phyloP scores from a whole-genome alignment of 2,329 filamentous ascomycete species.

The Dactylella cylindrospora region DNA sequence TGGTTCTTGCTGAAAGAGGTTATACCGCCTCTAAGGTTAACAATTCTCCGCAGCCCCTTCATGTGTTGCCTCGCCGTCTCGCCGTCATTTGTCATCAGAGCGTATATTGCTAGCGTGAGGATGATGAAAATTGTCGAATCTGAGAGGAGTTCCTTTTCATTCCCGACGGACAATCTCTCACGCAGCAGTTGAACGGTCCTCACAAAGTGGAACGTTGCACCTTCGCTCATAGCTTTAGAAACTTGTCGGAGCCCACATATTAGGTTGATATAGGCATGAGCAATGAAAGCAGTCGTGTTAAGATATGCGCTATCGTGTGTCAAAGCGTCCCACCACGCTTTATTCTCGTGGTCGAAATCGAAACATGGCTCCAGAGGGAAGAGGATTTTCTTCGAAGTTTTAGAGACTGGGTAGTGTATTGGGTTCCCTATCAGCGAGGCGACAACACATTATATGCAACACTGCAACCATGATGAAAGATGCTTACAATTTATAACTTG shows the following conservation, averaged over 20 bases:
- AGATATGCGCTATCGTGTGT: conserved; percentile 51
- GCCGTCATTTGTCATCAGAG: conserved; percentile 49
- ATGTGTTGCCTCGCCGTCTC: conserved; percentile 51
- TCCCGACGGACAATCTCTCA: conserved; percentile 48
- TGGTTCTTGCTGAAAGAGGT: conserved; percentile 49
- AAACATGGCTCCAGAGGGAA: conserved; percentile 51
- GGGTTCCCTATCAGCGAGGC: conserved; percentile 2
- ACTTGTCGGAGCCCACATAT: conserved; percentile 38
- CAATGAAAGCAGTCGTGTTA: conserved; percentile 52
- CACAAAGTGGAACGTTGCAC: conserved; percentile 48
- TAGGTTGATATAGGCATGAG: conserved; percentile 50
- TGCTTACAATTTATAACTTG: conserved; percentile 50
- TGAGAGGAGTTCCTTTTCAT: conserved; percentile 48
- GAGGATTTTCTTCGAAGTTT: conserved; percentile 50
- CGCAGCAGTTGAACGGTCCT: conserved; percentile 50
- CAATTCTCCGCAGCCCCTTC: conserved; percentile 52
- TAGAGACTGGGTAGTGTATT: conserved; percentile 48
- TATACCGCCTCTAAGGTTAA: conserved; percentile 52
- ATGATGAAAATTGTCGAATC: conserved; percentile 51
- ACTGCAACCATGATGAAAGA: not conserved
- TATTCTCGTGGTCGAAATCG: conserved; percentile 47
- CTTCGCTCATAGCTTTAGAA: conserved; percentile 4
- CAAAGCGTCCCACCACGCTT: conserved; percentile 50
- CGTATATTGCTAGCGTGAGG: conserved; percentile 50
- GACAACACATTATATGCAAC: not conserved